phyloP scores from a whole-genome alignment of 768 basidiomycete genomes.

The Pulveroboletus sp. region DNA sequence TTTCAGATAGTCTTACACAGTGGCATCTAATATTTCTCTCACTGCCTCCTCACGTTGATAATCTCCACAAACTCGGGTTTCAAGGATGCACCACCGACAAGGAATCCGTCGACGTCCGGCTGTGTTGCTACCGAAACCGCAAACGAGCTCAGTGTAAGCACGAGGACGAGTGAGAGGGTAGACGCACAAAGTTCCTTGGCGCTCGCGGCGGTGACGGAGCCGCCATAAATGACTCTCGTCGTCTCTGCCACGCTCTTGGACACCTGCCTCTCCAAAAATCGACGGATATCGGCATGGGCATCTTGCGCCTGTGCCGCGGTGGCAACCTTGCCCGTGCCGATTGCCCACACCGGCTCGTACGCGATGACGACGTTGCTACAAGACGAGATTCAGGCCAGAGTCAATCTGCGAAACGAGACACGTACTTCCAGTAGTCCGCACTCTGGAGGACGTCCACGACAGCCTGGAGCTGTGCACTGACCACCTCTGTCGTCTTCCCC shows the following conservation, averaged over 20 bases:
- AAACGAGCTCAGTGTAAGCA: background rate
- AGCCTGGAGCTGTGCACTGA: slow-evolving; percentile 76
- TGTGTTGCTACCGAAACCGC: slow-evolving; percentile 48
- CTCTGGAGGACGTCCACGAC: slow-evolving; percentile 57
- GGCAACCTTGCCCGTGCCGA: slow-evolving; percentile 96
- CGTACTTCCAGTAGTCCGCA: slow-evolving; percentile 75
- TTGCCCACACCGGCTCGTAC: slow-evolving; percentile 98
- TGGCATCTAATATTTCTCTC: background rate
- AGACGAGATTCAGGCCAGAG: background rate
- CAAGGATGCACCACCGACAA: slow-evolving; percentile 95
- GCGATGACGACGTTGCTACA: slow-evolving; percentile 86
- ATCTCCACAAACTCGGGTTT: slow-evolving; percentile 96
- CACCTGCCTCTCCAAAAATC: slow-evolving; percentile 62
- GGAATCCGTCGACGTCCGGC: slow-evolving; percentile 92
- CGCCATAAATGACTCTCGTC: slow-evolving; percentile 92
- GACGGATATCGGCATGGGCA: slow-evolving; percentile 78
- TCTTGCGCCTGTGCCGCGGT: slow-evolving; percentile 91
- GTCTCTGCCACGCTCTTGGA: slow-evolving; percentile 63
- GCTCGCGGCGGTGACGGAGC: slow-evolving; percentile 88
- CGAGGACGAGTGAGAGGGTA: too few relatives aligned
- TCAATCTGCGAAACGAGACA: background rate
- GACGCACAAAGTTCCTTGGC: slow-evolving; percentile 78
- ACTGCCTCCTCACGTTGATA: slow-evolving; percentile 59
- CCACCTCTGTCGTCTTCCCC: slow-evolving; percentile 70
- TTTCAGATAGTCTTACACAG: background rate